Evolutionary conservation across 208 protist species (phyloP).

Genomic region (Acanthamoeba lenticulata): DNA sequence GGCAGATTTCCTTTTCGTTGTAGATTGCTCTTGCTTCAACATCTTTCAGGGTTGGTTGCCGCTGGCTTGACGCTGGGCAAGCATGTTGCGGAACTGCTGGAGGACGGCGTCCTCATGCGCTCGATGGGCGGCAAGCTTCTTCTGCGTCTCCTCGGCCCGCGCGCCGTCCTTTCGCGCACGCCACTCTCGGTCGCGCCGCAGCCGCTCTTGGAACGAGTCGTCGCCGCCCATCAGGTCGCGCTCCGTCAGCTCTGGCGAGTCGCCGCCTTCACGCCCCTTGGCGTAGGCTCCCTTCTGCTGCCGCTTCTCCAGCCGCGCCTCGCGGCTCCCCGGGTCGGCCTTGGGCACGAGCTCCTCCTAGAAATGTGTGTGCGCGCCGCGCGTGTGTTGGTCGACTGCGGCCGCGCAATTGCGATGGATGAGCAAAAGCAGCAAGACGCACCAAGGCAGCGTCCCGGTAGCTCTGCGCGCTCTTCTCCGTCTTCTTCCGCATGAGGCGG

Average conservation of each 20-base stretch:
- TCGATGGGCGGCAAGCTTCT: not conserved
- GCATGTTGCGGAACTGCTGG: not conserved
- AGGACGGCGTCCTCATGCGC: conserved; percentile 2
- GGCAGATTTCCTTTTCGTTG: not conserved
- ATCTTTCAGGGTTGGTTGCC: not conserved
- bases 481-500: not conserved
- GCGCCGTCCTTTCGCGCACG: not conserved
- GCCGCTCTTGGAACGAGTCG: not conserved
- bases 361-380: no score
- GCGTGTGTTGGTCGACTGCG: not conserved
- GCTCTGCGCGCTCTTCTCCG: not conserved
- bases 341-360: conserved; percentile 48
- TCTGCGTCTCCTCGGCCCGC: not conserved
- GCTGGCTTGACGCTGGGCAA: not conserved
- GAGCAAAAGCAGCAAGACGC: not conserved
- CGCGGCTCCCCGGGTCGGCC: conserved; percentile 4
- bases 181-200: not conserved
- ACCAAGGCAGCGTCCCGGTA: conserved; percentile 1
- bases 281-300: conserved; percentile 4
- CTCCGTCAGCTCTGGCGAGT: not conserved
- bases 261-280: not conserved
- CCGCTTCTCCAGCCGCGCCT: not conserved
- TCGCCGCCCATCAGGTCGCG: conserved; percentile 27
- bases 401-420: no score
- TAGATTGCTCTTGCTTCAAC: not conserved